phyloP scores from a whole-genome alignment of 2,329 filamentous ascomycete species.

The Diaporthe capsici region DNA sequence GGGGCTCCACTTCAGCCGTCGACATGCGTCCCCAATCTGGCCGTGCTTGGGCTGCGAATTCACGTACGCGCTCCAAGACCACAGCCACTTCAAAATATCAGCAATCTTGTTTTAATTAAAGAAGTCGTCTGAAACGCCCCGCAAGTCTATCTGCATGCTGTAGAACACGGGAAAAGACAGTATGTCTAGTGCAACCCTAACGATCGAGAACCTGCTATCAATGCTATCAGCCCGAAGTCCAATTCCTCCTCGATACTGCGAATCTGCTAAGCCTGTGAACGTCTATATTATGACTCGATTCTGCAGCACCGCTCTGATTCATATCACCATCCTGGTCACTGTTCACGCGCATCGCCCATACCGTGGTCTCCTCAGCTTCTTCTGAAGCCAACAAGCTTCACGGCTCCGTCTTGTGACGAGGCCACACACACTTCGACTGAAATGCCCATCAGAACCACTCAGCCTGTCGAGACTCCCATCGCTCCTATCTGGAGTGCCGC shows the following conservation, averaged over 20 bases:
- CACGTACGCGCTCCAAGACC: neutral
- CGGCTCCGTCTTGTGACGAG: neutral
- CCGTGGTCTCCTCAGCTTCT: neutral
- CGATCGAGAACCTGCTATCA: neutral
- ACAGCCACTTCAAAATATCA: neutral
- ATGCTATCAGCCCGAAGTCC: neutral
- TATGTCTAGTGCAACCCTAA: neutral
- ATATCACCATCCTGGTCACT: neutral
- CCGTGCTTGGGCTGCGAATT: neutral
- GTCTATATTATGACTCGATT: neutral
- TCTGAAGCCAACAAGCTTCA: too few species aligned
- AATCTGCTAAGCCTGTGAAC: neutral
- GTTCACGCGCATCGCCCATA: neutral
- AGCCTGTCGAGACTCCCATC: neutral
- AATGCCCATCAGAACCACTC: neutral
- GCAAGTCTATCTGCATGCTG: neutral
- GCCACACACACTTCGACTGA: neutral
- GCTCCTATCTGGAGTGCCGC: neutral
- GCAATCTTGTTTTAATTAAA: too few species aligned
- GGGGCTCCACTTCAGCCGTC: slow-evolving; percentile 20
- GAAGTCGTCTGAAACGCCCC: neutral
- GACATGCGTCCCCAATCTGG: slow-evolving; percentile 13
- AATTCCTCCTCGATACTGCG: neutral
- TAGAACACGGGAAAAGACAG: neutral
- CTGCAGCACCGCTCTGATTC: slow-evolving; percentile 1